A percentile compares a stretch with the other conserved stretches of the same genome.
Conservation (phyloP, 192 early-diverging fungal species). For the Chytriomyces hyalinus region DNA sequence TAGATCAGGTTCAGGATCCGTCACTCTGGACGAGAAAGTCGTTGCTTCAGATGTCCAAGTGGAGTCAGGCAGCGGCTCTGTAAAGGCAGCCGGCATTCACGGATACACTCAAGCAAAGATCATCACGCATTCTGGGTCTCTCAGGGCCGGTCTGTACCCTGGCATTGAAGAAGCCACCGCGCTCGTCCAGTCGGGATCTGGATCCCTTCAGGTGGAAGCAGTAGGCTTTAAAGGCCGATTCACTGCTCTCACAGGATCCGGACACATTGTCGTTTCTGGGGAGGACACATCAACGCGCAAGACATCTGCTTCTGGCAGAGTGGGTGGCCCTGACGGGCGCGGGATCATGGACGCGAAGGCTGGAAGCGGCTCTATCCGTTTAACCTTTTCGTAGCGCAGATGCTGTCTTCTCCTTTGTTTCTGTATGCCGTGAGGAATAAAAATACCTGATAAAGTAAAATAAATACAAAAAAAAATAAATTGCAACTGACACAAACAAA, state of each 20-base stretch:
- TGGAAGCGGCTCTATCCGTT: background rate
- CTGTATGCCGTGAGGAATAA: too few relatives aligned
- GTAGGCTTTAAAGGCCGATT: background rate
- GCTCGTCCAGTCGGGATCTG: background rate
- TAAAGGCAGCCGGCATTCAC: background rate
- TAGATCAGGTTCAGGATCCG: background rate
- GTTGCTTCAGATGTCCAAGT: background rate
- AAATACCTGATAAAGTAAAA: too few relatives aligned
- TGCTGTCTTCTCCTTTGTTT: background rate
- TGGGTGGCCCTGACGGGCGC: background rate
- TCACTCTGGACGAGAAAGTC: background rate
- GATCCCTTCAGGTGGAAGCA: background rate
- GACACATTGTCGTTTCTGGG: background rate
- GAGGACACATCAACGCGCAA: background rate
- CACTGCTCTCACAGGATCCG: background rate
- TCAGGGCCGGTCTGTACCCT: background rate
- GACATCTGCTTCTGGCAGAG: background rate
- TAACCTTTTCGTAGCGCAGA: background rate
- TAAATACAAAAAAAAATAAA: too few relatives aligned
- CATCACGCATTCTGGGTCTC: background rate
- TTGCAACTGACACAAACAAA: background rate
- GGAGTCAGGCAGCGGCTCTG: slow-evolving; percentile 1
- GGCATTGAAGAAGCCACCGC: background rate
- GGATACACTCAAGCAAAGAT: background rate
- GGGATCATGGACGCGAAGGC: background rate